Base-by-base conservation (phyloP, 228 moss, liverwort and hornwort species). In the Sphagnum fallax region DNA sequence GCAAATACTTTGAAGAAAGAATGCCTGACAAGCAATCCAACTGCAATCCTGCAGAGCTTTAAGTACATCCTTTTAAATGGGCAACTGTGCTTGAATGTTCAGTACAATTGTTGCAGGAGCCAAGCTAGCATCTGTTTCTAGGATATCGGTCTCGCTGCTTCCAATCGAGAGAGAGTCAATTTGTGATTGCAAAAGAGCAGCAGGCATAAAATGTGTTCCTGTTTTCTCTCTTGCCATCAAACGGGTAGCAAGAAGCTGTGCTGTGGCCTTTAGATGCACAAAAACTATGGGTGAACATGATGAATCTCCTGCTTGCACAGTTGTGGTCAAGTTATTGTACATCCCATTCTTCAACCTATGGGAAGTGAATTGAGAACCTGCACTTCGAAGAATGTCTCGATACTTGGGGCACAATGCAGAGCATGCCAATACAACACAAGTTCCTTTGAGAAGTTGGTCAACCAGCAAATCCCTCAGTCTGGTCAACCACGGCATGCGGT, bases 401-500 rank as follows among this genome's bases (percentile, higher is more conserved):
- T 94, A 98, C 4, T 70, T 70, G 6, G 79, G 79, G 16, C 72
- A 81, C 5, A 98, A 87, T 9, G 94, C 98, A 50, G 98, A 98
- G 76, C 98, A 98, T 51, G 94, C 94, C 9, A 98, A 72, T 7
- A 86, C 75, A 6, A 86, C 84, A 48, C 60, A 48, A 16, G 75
- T 74, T 50, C 84, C 90, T 63, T 81, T 77, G 49, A 75, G 15
- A 10, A 84, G 18, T 71, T 87, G 77, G 6, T 80, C 85, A 49
- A 63, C 62, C 69, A 94, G 70, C 71, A 74, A 65, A 67, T 82
- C 77, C 8, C 87, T 88, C 71, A 98, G 48, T 5, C 65, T 80
- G 66, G 81, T 77, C 60, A 98, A 80, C 98, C 98, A 98, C 18
- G 90, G 98, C 64, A 70, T 53, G 49, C 98, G 92, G 73, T 98